Conservation (phyloP, 371 early-diverging fungal genomes). For the Globomyces sp. region DNA sequence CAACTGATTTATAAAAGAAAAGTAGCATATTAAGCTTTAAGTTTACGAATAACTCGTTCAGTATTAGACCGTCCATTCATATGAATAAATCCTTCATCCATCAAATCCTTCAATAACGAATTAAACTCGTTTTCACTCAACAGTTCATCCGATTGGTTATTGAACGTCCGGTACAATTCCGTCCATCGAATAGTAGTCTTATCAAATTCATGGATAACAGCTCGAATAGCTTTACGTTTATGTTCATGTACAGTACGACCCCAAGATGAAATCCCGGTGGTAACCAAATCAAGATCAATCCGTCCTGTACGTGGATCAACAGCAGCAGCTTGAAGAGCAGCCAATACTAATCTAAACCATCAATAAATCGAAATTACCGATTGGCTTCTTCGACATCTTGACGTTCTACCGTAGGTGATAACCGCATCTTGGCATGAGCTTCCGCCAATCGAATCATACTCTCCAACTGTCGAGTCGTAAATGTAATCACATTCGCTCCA, state of each 20-base stretch:
- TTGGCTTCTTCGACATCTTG: slow-evolving; percentile 65
- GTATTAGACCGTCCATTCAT: slow-evolving; percentile 31
- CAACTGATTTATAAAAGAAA: no score
- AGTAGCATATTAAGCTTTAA: neutral
- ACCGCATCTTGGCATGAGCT: slow-evolving; percentile 96
- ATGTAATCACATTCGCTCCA: slow-evolving; percentile 79
- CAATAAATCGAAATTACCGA: slow-evolving; percentile 20
- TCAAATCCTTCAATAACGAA: slow-evolving; percentile 31
- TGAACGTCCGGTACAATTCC: slow-evolving; percentile 27
- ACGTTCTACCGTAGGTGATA: slow-evolving; percentile 46
- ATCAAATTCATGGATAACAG: slow-evolving; percentile 22
- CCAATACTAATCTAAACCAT: slow-evolving; percentile 65
- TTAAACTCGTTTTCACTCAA: slow-evolving; percentile 37
- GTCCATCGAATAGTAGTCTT: slow-evolving; percentile 19
- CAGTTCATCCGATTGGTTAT: slow-evolving; percentile 24
- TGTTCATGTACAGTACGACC: slow-evolving; percentile 23
- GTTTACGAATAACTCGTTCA: slow-evolving; percentile 28
- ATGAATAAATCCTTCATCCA: slow-evolving; percentile 21
- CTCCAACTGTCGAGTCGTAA: slow-evolving; percentile 98
- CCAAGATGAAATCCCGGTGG: slow-evolving; percentile 72
- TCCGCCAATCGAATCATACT: slow-evolving; percentile 98
- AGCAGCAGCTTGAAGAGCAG: slow-evolving; percentile 93
- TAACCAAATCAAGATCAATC: slow-evolving; percentile 96
- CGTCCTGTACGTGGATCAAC: slow-evolving; percentile 98
- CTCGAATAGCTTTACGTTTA: slow-evolving; percentile 24